phyloP scores from a whole-genome alignment of 345 rosid genomes.

The Eucalyptus lansdowneana region DNA sequence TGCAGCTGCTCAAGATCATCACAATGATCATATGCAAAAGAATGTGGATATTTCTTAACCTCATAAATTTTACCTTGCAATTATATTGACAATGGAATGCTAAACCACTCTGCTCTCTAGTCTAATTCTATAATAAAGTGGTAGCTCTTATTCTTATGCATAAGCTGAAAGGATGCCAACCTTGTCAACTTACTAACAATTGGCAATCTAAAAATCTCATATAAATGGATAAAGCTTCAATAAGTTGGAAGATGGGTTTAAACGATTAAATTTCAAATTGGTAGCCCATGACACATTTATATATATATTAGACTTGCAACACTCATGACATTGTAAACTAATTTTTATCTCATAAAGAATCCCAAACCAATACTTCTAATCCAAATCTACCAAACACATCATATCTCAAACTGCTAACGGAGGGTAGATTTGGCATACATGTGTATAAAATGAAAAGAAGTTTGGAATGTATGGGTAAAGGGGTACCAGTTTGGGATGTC shows the following conservation, averaged over 20 bases:
- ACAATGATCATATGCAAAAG: neutral
- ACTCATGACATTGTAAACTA: no score
- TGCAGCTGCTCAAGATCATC: neutral
- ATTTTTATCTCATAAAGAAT: neutral
- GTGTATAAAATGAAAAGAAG: neutral
- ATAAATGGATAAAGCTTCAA: neutral
- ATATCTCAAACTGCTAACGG: no score
- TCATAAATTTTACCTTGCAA: neutral
- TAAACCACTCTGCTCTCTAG: neutral
- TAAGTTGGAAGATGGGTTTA: neutral
- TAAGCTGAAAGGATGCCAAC: neutral
- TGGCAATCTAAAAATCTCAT: neutral
- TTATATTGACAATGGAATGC: neutral
- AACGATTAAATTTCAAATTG: accelerated
- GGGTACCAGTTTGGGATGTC: neutral
- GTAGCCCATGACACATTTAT: neutral
- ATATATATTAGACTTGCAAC: neutral
- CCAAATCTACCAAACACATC: no score
- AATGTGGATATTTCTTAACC: neutral
- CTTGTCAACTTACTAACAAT: neutral
- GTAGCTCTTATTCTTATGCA: neutral
- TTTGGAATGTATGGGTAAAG: no score
- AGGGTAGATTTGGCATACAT: no score
- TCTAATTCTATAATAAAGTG: neutral
- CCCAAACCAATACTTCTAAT: neutral